A percentile compares a stretch with the other conserved stretches of the same genome.
Evolutionary conservation across 176 grass and related monocot genomes (phyloP).

Genomic region (Carex littledalei): DNA sequence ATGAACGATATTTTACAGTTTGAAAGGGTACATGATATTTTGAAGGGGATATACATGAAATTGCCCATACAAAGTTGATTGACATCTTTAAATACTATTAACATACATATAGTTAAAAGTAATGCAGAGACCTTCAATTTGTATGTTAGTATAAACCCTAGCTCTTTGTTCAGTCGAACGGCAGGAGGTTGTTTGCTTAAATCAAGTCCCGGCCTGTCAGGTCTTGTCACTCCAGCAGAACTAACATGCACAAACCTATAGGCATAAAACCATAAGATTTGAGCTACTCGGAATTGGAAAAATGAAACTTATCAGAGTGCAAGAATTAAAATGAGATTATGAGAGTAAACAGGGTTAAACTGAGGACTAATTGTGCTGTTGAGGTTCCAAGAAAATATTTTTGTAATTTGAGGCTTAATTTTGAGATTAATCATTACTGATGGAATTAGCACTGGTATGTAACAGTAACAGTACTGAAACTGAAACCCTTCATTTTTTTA

Average conservation of each 20-base stretch:
- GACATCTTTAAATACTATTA: background rate
- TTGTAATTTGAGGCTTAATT: background rate
- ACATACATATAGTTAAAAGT: background rate
- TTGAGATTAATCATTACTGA: background rate
- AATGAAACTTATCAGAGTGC: background rate
- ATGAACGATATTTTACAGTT: background rate
- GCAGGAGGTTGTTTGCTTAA: constrained; percentile 96
- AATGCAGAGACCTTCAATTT: constrained; percentile 61
- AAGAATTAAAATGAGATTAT: background rate
- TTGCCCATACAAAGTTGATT: background rate
- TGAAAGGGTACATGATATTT: constrained; percentile 26
- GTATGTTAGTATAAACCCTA: constrained; percentile 87
- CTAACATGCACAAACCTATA: constrained; percentile 87
- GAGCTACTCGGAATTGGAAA: background rate
- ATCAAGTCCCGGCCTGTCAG: constrained; percentile 87
- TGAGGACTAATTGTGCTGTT: background rate
- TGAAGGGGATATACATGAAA: constrained; percentile 5
- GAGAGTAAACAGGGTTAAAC: background rate
- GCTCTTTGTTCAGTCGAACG: constrained; percentile 93
- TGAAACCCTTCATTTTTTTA: background rate
- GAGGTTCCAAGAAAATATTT: background rate
- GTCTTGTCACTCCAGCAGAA: constrained; percentile 92
- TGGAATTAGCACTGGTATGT: background rate
- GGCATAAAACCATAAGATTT: constrained; percentile 2
- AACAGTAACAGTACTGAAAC: background rate